Evolutionary conservation across 352 stramenopile species (phyloP).

Genomic region (Albugo laibachii): DNA sequence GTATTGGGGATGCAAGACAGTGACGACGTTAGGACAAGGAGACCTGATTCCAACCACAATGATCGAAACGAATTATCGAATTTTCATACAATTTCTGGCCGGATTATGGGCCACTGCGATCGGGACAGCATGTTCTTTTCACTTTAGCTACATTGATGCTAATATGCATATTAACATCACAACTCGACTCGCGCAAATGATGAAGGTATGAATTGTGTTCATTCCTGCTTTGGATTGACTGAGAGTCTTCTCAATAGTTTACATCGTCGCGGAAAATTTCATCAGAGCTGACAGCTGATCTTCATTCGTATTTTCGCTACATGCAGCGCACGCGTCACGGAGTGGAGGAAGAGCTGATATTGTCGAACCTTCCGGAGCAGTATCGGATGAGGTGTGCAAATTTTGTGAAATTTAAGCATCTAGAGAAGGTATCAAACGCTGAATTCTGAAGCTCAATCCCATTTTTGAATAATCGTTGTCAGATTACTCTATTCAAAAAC

Average conservation of each 20-base stretch:
- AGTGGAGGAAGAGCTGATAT: conserved; percentile 25
- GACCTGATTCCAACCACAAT: conserved; percentile 37
- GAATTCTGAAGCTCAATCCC: not conserved
- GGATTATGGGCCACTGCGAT: conserved; percentile 50
- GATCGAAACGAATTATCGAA: conserved; percentile 30
- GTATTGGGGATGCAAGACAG: conserved; percentile 54
- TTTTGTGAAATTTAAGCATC: conserved; percentile 27
- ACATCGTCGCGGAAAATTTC: conserved; percentile 18
- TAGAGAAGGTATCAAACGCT: conserved; percentile 3
- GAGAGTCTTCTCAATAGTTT: conserved; percentile 10
- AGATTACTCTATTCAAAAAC: conserved; percentile 25
- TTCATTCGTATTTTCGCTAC: conserved; percentile 45
- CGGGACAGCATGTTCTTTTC: conserved; percentile 47
- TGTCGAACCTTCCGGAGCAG: conserved; percentile 21
- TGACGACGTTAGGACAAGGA: conserved; percentile 45
- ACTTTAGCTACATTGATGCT: conserved; percentile 41
- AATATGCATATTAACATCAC: conserved; percentile 37
- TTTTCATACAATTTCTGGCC: conserved; percentile 34
- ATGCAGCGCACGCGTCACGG: conserved; percentile 47
- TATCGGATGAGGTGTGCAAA: conserved; percentile 29
- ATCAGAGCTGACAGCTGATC: conserved; percentile 8
- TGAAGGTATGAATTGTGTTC: conserved; percentile 6
- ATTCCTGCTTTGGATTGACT: not conserved
- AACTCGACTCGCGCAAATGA: conserved; percentile 31
- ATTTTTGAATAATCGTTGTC: not conserved